These are phyloP conservation scores for Globisporangium lucens DNA, from an alignment of 352 stramenopile species.

Conservation along the genomic window DNA sequence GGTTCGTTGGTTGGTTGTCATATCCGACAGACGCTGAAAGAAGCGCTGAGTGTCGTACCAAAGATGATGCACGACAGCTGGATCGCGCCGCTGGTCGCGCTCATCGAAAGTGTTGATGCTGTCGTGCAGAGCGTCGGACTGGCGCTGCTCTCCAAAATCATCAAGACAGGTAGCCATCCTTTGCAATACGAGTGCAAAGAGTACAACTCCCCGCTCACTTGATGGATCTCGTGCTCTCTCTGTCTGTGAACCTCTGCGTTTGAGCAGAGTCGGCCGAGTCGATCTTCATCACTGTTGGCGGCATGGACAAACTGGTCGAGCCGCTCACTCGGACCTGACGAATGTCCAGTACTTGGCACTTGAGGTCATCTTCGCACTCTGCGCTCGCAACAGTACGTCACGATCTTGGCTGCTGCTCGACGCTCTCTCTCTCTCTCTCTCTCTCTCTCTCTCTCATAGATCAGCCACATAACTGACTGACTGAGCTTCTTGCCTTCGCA, in stretches of 20 bases:
- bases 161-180: conserved; percentile 36
- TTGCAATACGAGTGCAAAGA: neutral
- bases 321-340: conserved; percentile 28
- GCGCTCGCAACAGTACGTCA: conserved; percentile 39
- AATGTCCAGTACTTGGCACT: conserved; percentile 42
- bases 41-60: conserved; percentile 51
- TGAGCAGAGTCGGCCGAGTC: conserved; percentile 33
- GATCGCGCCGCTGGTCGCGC: conserved; percentile 57
- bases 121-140: conserved; percentile 45
- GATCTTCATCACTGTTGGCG: conserved; percentile 46
- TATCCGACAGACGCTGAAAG: conserved; percentile 29
- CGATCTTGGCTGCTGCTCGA: neutral
- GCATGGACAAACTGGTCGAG: conserved; percentile 47
- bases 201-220: neutral
- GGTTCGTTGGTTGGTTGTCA: neutral
- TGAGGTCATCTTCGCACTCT: conserved; percentile 53
- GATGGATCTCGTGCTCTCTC: neutral
- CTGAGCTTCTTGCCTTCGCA: neutral
- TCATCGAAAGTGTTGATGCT: conserved; percentile 47
- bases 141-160: conserved; percentile 47
- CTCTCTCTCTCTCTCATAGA: too few species aligned
- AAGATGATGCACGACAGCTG: conserved; percentile 60
- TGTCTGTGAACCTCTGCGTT: neutral
- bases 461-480: neutral
- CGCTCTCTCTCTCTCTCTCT: neutral